phyloP scores from a whole-genome alignment of 2,329 filamentous ascomycete genomes.

The Phaeophleospora eucalypticola region DNA sequence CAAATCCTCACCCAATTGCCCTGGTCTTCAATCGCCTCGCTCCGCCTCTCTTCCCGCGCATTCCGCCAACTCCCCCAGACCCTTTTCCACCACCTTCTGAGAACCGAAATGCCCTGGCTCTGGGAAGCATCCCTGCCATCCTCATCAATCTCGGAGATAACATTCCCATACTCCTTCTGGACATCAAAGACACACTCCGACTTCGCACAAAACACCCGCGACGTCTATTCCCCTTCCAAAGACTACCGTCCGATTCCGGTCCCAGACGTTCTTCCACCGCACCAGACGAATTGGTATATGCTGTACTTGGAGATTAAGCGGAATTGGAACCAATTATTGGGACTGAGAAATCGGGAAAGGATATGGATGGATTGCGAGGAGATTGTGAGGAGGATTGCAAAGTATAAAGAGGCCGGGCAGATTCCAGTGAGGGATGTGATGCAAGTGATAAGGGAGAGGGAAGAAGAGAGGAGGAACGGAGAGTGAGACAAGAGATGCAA shows the following conservation, averaged over 20 bases:
- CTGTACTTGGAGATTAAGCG: conserved; percentile 5
- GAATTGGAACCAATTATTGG: conserved; percentile 1
- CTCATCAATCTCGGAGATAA: neutral
- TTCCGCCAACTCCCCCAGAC: conserved; percentile 16
- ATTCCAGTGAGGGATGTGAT: conserved; percentile 2
- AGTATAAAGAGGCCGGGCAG: conserved; percentile 2
- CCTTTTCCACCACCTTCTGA: conserved; percentile 11
- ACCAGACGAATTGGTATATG: conserved; percentile 9
- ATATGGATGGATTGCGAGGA: conserved; percentile 14
- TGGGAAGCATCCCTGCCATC: conserved; percentile 21
- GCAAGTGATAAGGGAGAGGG: neutral
- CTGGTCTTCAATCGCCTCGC: conserved; percentile 6
- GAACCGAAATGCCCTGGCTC: conserved; percentile 17
- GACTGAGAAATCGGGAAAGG: conserved; percentile 7
- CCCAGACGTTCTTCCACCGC: conserved; percentile 3
- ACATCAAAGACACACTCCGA: neutral
- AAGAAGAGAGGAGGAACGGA: neutral
- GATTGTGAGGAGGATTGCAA: conserved; percentile 6
- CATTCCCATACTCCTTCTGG: conserved; percentile 8
- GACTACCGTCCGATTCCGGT: conserved; percentile 1
- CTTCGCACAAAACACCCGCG: neutral
- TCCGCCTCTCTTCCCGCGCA: conserved; percentile 10
- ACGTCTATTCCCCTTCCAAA: too few species aligned
- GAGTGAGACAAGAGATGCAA: too few species aligned
- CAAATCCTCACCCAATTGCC: conserved; percentile 4